phyloP scores from a whole-genome alignment of 1,284 basidiomycete genomes.

The Chalciporus sp. region DNA sequence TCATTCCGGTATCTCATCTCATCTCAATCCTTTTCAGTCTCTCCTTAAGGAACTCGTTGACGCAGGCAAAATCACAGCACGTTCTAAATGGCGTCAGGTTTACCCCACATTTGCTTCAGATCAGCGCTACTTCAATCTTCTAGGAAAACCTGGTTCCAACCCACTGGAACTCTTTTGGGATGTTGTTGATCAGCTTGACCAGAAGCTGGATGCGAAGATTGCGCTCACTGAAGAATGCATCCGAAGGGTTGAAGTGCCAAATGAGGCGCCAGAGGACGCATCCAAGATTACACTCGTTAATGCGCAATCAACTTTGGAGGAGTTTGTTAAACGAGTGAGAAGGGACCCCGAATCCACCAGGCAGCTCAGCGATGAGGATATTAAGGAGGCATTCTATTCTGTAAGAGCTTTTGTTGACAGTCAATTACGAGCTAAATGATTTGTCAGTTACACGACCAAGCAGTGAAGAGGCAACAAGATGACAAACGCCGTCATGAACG shows the following conservation, averaged over 20 bases:
- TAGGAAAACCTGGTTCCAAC: constrained; percentile 91
- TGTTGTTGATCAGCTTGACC: constrained; percentile 83
- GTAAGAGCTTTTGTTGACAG: constrained; percentile 46
- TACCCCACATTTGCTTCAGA: constrained; percentile 80
- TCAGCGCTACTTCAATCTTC: constrained; percentile 79
- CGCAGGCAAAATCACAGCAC: constrained; percentile 73
- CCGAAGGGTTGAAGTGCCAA: constrained; percentile 44
- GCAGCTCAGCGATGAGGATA: constrained; percentile 53
- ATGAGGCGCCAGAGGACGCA: constrained; percentile 35
- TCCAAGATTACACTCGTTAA: constrained; percentile 40
- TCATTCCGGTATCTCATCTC: neutral
- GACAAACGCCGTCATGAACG: constrained; percentile 83
- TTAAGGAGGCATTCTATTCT: constrained; percentile 64
- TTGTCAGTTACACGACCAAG: constrained; percentile 67
- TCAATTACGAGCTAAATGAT: constrained; percentile 8
- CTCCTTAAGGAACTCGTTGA: constrained; percentile 73
- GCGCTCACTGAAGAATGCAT: constrained; percentile 63
- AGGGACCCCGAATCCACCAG: constrained; percentile 49
- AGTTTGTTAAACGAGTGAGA: constrained; percentile 62
- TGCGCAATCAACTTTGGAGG: constrained; percentile 60
- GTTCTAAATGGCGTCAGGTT: constrained; percentile 89
- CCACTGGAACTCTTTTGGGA: constrained; percentile 98
- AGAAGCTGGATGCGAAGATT: constrained; percentile 80
- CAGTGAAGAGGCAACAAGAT: constrained; percentile 75
- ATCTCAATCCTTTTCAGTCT: constrained; percentile 42